Conservation (phyloP, 371 early-diverging fungal species). For the Mortierella sp. region DNA sequence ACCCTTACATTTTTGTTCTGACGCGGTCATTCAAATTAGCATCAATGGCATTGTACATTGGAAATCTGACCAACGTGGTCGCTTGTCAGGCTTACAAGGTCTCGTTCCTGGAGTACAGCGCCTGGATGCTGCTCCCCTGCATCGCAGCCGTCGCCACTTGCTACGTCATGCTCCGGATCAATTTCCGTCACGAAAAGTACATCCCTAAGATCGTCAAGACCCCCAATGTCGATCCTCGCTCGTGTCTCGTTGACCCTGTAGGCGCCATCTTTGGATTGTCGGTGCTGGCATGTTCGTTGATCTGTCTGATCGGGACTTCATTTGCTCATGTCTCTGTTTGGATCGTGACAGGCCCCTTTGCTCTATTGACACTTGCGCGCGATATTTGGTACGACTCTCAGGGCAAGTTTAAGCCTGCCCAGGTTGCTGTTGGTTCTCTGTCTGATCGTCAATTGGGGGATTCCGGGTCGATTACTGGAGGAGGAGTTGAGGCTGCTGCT, state of each 20-base stretch:
- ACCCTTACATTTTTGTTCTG: background rate
- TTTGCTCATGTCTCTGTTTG: slow-evolving; percentile 77
- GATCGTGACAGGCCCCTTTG: slow-evolving; percentile 80
- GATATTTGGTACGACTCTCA: slow-evolving; percentile 64
- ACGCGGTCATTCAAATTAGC: slow-evolving; percentile 61
- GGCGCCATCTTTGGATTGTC: slow-evolving; percentile 73
- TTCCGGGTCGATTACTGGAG: background rate
- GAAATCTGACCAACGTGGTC: slow-evolving; percentile 91
- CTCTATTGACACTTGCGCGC: slow-evolving; percentile 62
- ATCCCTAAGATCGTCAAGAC: slow-evolving; percentile 63
- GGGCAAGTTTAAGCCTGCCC: slow-evolving; percentile 28
- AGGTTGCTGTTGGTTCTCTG: background rate
- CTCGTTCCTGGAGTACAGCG: slow-evolving; percentile 81
- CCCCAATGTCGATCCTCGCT: slow-evolving; percentile 66
- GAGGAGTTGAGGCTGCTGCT: background rate
- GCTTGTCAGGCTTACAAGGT: slow-evolving; percentile 84
- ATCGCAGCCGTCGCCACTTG: slow-evolving; percentile 68
- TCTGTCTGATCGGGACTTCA: slow-evolving; percentile 73
- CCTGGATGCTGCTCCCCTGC: slow-evolving; percentile 86
- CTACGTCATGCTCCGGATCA: slow-evolving; percentile 65
- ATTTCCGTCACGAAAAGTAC: slow-evolving; percentile 63
- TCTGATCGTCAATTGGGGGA: background rate
- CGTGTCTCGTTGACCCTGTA: slow-evolving; percentile 65
- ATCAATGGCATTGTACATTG: slow-evolving; percentile 87
- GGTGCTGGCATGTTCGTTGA: slow-evolving; percentile 65